Evolutionary conservation across 1,284 basidiomycete species (phyloP).

Genomic region (Puccinia brachypodii): DNA sequence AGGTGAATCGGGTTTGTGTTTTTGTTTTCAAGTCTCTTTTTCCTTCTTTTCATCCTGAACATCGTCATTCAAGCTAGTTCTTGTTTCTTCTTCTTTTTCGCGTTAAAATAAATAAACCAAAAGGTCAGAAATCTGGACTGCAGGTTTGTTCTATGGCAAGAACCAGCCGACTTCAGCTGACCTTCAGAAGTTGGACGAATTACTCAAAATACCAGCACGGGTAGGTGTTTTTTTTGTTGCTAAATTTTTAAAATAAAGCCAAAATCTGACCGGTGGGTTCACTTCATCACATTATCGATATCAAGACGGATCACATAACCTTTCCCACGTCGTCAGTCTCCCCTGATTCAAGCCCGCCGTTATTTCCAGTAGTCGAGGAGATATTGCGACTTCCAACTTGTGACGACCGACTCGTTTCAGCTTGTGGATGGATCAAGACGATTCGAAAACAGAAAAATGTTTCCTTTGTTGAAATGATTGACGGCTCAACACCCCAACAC

Average conservation of each 20-base stretch:
- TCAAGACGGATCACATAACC: background rate
- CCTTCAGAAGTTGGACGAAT: background rate
- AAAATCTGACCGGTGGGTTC: background rate
- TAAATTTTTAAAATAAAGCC: background rate
- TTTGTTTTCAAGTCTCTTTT: background rate
- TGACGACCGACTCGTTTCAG: background rate
- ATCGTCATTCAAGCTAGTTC: background rate
- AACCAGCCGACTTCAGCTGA: constrained; percentile 2
- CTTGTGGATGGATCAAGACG: constrained; percentile 36
- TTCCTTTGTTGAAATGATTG: constrained; percentile 21
- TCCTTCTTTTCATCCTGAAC: background rate
- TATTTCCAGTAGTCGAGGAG: constrained; percentile 17
- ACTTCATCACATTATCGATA: background rate
- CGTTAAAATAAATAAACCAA: background rate
- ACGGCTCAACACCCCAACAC: constrained; percentile 31
- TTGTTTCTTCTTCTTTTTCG: background rate
- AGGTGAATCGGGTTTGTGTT: constrained; percentile 24
- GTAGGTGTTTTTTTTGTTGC: background rate
- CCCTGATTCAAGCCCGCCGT: constrained; percentile 54
- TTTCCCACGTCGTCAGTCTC: background rate
- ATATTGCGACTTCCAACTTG: constrained; percentile 17
- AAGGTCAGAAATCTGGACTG: constrained; percentile 36
- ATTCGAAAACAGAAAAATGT: constrained; percentile 38
- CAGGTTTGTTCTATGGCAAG: constrained; percentile 16
- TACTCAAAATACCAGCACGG: background rate